Evolutionary conservation across 2,329 filamentous ascomycete species (phyloP).

Genomic region (Emergomyces africanus): DNA sequence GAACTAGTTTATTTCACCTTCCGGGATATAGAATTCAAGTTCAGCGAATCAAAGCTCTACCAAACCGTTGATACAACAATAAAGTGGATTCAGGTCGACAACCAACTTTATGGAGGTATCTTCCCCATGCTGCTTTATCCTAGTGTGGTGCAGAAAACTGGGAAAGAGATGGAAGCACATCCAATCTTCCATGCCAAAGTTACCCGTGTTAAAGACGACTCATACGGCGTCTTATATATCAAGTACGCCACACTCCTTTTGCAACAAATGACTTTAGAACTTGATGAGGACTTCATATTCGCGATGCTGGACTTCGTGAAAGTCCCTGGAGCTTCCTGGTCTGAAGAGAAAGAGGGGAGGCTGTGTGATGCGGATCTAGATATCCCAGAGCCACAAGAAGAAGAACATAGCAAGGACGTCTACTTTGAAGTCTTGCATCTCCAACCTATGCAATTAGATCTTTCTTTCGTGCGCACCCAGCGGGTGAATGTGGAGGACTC

Average conservation of each 20-base stretch:
- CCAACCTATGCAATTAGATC: conserved; percentile 93
- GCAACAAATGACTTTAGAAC: conserved; percentile 95
- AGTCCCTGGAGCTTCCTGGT: conserved; percentile 80
- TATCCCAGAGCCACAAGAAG: conserved; percentile 79
- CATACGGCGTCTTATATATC: conserved; percentile 94
- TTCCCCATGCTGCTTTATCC: conserved; percentile 97
- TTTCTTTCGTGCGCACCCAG: conserved; percentile 95
- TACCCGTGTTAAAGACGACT: conserved; percentile 93
- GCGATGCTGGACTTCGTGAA: conserved; percentile 91
- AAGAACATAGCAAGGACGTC: conserved; percentile 79
- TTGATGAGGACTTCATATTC: conserved; percentile 97
- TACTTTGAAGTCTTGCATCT: conserved; percentile 97
- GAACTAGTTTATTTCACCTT: conserved; percentile 91
- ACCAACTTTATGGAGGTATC: conserved; percentile 94
- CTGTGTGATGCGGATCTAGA: conserved; percentile 83
- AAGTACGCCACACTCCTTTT: conserved; percentile 91
- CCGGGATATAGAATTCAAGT: conserved; percentile 79
- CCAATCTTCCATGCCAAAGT: conserved; percentile 87
- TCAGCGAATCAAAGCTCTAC: conserved; percentile 84
- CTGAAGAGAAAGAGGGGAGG: conserved; percentile 66
- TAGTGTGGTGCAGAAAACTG: conserved; percentile 93
- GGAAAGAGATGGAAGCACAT: conserved; percentile 90
- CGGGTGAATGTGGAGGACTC: conserved; percentile 94
- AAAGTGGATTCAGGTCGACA: conserved; percentile 99
- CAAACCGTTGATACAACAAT: conserved; percentile 83